Evolutionary conservation across 768 basidiomycete species (phyloP).

Genomic region (Fomitopsis serialis): DNA sequence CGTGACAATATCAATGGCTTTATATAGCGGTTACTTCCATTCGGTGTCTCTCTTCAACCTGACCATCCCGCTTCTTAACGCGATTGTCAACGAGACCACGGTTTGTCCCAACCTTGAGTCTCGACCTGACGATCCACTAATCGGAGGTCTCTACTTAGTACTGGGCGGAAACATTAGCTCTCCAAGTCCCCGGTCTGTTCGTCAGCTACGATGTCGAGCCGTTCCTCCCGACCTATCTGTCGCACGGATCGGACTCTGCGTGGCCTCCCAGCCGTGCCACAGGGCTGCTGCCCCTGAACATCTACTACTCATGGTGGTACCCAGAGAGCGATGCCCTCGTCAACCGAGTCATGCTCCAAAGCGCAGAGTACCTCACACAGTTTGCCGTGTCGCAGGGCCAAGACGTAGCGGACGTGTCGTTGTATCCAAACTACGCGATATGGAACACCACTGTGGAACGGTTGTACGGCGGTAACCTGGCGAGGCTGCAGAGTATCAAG

Average conservation of each 20-base stretch:
- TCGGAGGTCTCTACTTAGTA: constrained; percentile 23
- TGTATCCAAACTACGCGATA: constrained; percentile 61
- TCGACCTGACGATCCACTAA: neutral
- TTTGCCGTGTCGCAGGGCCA: constrained; percentile 37
- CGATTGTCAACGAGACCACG: constrained; percentile 35
- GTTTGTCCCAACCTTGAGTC: constrained; percentile 13
- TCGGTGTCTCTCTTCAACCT: constrained; percentile 33
- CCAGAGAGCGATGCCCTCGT: constrained; percentile 31
- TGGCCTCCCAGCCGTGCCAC: constrained; percentile 36
- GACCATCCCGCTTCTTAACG: constrained; percentile 28
- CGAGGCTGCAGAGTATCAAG: constrained; percentile 35
- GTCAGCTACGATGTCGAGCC: constrained; percentile 41
- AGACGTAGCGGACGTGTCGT: constrained; percentile 28
- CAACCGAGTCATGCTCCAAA: constrained; percentile 30
- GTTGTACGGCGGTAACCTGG: constrained; percentile 49
- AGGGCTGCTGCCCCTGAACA: constrained; percentile 35
- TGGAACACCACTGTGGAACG: constrained; percentile 41
- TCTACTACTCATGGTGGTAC: constrained; percentile 33
- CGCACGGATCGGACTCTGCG: constrained; percentile 37
- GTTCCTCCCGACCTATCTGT: constrained; percentile 33
- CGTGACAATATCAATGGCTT: constrained; percentile 5
- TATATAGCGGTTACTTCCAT: constrained; percentile 17
- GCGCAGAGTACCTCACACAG: constrained; percentile 28
- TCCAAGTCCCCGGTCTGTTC: constrained; percentile 28
- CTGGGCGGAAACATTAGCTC: constrained; percentile 31